phyloP scores from a whole-genome alignment of 805 yeast genomes.

The Candida awuae region DNA sequence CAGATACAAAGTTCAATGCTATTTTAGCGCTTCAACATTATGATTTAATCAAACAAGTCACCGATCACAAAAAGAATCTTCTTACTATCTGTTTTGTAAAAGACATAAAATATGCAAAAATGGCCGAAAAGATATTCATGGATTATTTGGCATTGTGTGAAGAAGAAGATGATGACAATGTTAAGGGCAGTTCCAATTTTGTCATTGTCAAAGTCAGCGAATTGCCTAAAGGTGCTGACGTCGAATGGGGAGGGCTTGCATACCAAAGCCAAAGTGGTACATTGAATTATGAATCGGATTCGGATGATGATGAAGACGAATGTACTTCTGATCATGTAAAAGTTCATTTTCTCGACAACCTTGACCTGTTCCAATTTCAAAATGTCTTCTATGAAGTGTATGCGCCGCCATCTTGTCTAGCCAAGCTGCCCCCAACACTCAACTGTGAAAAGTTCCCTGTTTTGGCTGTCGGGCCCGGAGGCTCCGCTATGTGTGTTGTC shows the following conservation, averaged over 20 bases:
- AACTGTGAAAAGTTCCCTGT: no score
- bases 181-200: conserved; percentile 28
- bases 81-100: conserved; percentile 51
- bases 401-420: conserved; percentile 3
- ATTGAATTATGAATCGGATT: conserved; percentile 37
- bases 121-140: conserved; percentile 38
- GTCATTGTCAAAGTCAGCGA: conserved; percentile 46
- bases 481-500: no score
- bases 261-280: conserved; percentile 35
- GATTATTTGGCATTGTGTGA: conserved; percentile 25
- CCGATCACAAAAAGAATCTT: conserved; percentile 38
- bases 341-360: conserved; percentile 37
- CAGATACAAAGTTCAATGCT: conserved; percentile 28
- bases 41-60: conserved; percentile 49
- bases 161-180: conserved; percentile 13
- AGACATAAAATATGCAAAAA: conserved; percentile 20
- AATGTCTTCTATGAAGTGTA: conserved; percentile 20
- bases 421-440: no score
- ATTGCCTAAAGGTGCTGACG: conserved; percentile 55
- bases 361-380: conserved; percentile 31
- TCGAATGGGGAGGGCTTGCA: conserved; percentile 71
- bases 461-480: no score
- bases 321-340: conserved; percentile 22
- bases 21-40: conserved; percentile 70
- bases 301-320: conserved; percentile 22